Evolutionary conservation across 371 early-diverging fungal genomes (phyloP).

Genomic region (Haplosporangium sp.): DNA sequence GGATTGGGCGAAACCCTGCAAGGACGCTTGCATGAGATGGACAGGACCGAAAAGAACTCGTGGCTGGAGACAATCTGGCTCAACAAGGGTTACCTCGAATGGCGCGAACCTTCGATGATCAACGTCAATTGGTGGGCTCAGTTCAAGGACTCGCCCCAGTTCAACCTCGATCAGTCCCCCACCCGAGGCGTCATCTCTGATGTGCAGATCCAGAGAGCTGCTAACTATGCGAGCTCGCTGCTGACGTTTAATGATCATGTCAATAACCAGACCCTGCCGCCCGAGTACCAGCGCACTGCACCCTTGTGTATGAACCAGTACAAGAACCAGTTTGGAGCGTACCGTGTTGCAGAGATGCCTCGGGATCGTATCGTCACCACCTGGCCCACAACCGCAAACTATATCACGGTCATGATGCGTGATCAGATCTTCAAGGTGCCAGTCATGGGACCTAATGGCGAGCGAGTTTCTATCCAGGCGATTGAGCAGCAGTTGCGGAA

Average conservation of each 20-base stretch:
- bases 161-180: constrained; percentile 57
- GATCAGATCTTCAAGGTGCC: constrained; percentile 86
- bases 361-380: constrained; percentile 76
- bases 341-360: constrained; percentile 76
- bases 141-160: constrained; percentile 71
- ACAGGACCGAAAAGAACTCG: constrained; percentile 66
- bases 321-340: constrained; percentile 84
- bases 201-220: constrained; percentile 83
- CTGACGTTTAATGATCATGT: constrained; percentile 80
- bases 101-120: constrained; percentile 83
- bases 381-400: constrained; percentile 78
- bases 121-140: constrained; percentile 92
- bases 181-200: constrained; percentile 69
- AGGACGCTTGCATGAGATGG: constrained; percentile 72
- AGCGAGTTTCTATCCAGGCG: constrained; percentile 69
- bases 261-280: constrained; percentile 73
- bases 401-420: constrained; percentile 84
- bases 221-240: constrained; percentile 75
- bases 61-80: constrained; percentile 95
- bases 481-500: constrained; percentile 71
- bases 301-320: constrained; percentile 95
- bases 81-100: constrained; percentile 89
- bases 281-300: constrained; percentile 75
- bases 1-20: constrained; percentile 83
- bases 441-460: constrained; percentile 77